Conservation (phyloP, 805 yeast genomes). For the Saturnispora kantuleensis region DNA sequence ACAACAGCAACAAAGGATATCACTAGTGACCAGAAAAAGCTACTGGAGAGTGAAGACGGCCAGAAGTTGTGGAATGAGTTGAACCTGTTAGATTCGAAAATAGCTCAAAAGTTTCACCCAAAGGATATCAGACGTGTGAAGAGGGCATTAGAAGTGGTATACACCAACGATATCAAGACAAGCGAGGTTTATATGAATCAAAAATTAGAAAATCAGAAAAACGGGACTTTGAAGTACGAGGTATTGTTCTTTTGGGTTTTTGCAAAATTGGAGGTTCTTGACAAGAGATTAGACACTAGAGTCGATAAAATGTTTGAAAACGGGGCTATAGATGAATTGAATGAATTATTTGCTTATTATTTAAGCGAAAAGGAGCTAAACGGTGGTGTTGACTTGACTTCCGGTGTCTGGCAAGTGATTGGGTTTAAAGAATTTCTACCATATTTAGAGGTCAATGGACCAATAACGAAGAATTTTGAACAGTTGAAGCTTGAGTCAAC, state of each 20-base stretch:
- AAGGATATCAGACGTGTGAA: slow-evolving; percentile 71
- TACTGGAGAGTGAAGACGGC: slow-evolving; percentile 51
- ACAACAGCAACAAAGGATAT: slow-evolving; percentile 11
- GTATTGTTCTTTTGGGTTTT: slow-evolving; percentile 77
- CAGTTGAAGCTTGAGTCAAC: slow-evolving; percentile 10
- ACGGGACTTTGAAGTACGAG: slow-evolving; percentile 44
- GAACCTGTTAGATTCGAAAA: slow-evolving; percentile 50
- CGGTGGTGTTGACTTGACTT: slow-evolving; percentile 34
- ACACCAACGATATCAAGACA: slow-evolving; percentile 53
- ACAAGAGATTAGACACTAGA: slow-evolving; percentile 57
- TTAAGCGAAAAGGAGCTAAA: slow-evolving; percentile 14
- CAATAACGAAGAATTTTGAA: not conserved
- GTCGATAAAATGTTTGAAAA: slow-evolving; percentile 73
- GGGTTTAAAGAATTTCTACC: slow-evolving; percentile 88
- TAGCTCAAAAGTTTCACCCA: slow-evolving; percentile 83
- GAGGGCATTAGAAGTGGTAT: slow-evolving; percentile 74
- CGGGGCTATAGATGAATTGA: slow-evolving; percentile 67
- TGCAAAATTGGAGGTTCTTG: slow-evolving; percentile 49
- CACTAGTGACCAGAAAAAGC: slow-evolving; percentile 24
- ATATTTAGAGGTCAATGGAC: slow-evolving; percentile 25
- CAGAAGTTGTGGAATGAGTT: slow-evolving; percentile 41
- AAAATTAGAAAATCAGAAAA: slow-evolving; percentile 27
- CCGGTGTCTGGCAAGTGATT: slow-evolving; percentile 89
- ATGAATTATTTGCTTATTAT: slow-evolving; percentile 43
- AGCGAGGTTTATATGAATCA: slow-evolving; percentile 66